These are phyloP conservation scores for Lipomyces anomalus DNA, from an alignment of 805 yeast species.

Conservation along the genomic window DNA sequence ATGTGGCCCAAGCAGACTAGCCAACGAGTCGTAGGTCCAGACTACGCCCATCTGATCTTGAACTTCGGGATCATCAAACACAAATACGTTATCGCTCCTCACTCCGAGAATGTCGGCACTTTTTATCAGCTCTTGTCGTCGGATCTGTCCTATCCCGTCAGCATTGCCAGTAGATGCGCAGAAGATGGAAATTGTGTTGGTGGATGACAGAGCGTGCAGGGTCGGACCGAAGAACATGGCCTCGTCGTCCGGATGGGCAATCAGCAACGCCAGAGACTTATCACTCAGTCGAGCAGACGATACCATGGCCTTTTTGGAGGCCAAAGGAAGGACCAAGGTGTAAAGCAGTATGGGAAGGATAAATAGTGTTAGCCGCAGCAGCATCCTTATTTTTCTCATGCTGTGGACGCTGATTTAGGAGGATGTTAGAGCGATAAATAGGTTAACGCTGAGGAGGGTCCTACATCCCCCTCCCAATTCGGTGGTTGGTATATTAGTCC, in stretches of 20 bases:
- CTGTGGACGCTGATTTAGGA: no score
- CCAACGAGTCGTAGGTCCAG: constrained; percentile 55
- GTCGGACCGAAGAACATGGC: constrained; percentile 95
- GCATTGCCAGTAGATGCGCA: constrained; percentile 68
- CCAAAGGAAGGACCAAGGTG: no score
- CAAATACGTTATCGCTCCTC: constrained; percentile 35
- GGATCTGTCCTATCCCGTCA: constrained; percentile 60
- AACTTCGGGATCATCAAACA: constrained; percentile 48
- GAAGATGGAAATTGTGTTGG: constrained; percentile 24
- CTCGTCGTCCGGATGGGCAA: constrained; percentile 98
- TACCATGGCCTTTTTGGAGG: constrained; percentile 3
- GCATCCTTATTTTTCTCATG: no score
- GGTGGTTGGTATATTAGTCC: no score
- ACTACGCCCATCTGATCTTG: constrained; percentile 60
- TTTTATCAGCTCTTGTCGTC: constrained; percentile 54
- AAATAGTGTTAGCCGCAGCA: no score
- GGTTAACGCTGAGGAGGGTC: no score
- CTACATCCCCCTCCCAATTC: no score
- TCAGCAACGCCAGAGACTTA: no score
- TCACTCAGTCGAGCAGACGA: no score
- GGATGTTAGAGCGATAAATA: no score
- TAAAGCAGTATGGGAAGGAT: no score
- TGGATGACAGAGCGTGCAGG: constrained; percentile 41
- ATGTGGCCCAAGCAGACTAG: constrained; percentile 34
- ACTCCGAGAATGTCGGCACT: constrained; percentile 55